Evolutionary conservation across 2,329 filamentous ascomycete genomes (phyloP).

Genomic region (Neobulgaria alba): DNA sequence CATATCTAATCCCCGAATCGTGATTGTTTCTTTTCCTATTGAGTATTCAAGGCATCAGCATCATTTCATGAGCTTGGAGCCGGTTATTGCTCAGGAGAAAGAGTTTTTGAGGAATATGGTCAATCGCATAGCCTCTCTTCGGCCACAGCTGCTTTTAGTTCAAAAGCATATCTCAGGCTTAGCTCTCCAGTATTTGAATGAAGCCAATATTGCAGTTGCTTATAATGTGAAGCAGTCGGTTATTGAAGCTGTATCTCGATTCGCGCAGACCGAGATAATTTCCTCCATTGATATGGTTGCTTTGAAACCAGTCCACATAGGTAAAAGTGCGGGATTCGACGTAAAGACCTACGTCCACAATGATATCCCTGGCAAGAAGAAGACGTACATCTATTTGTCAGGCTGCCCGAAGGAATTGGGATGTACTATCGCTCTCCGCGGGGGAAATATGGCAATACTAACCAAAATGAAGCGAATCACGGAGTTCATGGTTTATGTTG

Average conservation of each 20-base stretch:
- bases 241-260: constrained; percentile 87
- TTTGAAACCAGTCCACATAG: constrained; percentile 63
- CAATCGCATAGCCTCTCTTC: constrained; percentile 77
- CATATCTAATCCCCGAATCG: constrained; percentile 74
- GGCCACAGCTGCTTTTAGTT: constrained; percentile 80
- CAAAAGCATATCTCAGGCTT: constrained; percentile 89
- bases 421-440: constrained; percentile 87
- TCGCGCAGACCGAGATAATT: constrained; percentile 84
- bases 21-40: constrained; percentile 89
- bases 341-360: constrained; percentile 90
- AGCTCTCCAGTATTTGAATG: constrained; percentile 78
- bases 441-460: constrained; percentile 63
- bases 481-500: constrained; percentile 98
- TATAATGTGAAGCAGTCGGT: constrained; percentile 97
- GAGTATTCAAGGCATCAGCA: constrained; percentile 89
- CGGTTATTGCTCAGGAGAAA: constrained; percentile 91
- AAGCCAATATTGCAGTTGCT: constrained; percentile 83
- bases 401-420: constrained; percentile 84
- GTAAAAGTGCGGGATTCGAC: constrained; percentile 79
- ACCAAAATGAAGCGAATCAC: constrained; percentile 83
- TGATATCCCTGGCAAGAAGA: constrained; percentile 64
- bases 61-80: constrained; percentile 97
- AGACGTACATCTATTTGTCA: constrained; percentile 92
- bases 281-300: constrained; percentile 92
- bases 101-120: constrained; percentile 90